phyloP scores from a whole-genome alignment of 2,329 filamentous ascomycete species.

The Tympanopsis confertula region DNA sequence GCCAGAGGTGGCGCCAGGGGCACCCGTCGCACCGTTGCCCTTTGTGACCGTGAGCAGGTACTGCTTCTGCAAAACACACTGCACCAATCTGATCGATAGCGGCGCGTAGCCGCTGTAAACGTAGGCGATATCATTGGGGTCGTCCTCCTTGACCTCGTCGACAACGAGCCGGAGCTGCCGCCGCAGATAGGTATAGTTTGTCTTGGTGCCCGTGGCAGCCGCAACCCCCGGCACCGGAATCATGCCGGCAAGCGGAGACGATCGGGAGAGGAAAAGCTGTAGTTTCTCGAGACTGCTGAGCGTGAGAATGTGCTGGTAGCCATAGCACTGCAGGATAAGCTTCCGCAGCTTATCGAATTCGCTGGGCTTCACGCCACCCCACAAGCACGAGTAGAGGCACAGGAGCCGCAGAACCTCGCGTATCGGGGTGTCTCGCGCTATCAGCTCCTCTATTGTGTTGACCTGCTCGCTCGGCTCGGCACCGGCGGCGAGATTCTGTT shows the following conservation, averaged over 20 bases:
- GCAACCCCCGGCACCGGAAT: constrained; percentile 60
- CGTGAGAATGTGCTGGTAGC: constrained; percentile 86
- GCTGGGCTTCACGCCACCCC: constrained; percentile 75
- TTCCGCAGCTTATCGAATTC: constrained; percentile 85
- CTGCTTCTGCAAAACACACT: constrained; percentile 85
- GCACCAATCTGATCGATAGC: constrained; percentile 78
- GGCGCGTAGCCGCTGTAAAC: constrained; percentile 96
- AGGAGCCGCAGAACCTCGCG: constrained; percentile 73
- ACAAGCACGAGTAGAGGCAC: constrained; percentile 83
- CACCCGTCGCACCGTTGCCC: constrained; percentile 39
- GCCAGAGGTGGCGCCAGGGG: constrained; percentile 31
- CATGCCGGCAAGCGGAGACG: constrained; percentile 68
- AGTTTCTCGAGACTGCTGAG: constrained; percentile 81
- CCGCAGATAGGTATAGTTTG: constrained; percentile 80
- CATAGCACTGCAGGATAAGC: constrained; percentile 81
- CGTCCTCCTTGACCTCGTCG: constrained; percentile 90
- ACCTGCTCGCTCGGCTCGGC: constrained; percentile 82
- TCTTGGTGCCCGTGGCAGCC: constrained; percentile 53
- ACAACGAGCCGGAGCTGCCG: constrained; percentile 82
- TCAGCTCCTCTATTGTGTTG: constrained; percentile 86
- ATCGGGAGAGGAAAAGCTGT: constrained; percentile 68
- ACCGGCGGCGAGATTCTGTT: constrained; percentile 87
- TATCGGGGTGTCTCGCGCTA: constrained; percentile 72
- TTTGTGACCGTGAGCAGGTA: constrained; percentile 63
- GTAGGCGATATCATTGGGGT: constrained; percentile 91